Evolutionary conservation across 2,329 filamentous ascomycete species (phyloP).

Genomic region (Botrytis fabae): DNA sequence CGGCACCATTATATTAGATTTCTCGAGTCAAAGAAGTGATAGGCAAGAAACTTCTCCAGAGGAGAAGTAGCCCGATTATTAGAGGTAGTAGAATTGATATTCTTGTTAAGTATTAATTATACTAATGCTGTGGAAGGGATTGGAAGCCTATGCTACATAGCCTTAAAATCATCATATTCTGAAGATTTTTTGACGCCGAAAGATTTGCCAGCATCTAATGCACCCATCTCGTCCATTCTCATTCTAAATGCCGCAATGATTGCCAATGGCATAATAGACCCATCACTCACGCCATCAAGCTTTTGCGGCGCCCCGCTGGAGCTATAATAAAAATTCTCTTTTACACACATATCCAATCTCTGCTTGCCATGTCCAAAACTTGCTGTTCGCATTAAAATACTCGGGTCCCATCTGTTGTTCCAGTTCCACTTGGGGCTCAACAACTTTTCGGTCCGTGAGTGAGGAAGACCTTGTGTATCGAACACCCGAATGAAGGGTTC

Average conservation of each 20-base stretch:
- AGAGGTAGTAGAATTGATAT: not conserved
- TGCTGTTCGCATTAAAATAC: slow-evolving; percentile 19
- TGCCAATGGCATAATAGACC: not conserved
- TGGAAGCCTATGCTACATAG: not conserved
- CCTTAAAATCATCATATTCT: not conserved
- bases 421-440: not conserved
- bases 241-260: not conserved
- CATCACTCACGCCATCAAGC: not conserved
- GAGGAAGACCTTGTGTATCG: not conserved
- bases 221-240: not conserved
- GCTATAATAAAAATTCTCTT: not conserved
- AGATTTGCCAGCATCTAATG: not conserved
- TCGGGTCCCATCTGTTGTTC: not conserved
- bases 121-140: not conserved
- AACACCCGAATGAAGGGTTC: slow-evolving; percentile 22
- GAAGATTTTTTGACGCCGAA: not conserved
- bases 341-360: slow-evolving; percentile 20
- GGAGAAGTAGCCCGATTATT: not conserved
- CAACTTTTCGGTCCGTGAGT: not conserved
- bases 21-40: not conserved
- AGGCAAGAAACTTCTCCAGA: not conserved
- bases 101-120: not conserved
- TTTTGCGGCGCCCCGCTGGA: too few relatives aligned
- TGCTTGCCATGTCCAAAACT: slow-evolving; percentile 22
- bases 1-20: not conserved